Percentiles rank a stretch among this genome's conserved stretches.
Evolutionary conservation across 352 stramenopile species (phyloP).

Genomic region (Phytophthora cajani): DNA sequence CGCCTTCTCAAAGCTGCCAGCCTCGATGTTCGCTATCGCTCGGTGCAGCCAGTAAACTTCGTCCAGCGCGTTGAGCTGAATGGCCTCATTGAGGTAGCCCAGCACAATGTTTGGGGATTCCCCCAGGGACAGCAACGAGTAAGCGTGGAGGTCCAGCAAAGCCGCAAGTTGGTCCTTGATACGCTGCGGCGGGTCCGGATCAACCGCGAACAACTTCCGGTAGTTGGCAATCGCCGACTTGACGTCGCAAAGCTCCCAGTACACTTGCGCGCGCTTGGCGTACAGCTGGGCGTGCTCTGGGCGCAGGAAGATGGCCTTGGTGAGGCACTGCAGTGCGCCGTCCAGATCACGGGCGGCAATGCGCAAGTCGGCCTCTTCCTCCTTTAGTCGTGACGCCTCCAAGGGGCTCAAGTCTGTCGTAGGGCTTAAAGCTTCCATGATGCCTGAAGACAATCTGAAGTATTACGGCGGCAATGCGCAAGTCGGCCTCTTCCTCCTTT

Average conservation of each 20-base stretch:
- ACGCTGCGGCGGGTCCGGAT: constrained; percentile 61
- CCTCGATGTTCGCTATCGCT: constrained; percentile 71
- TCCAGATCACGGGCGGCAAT: constrained; percentile 48
- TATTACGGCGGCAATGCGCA: constrained; percentile 22
- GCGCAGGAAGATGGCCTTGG: constrained; percentile 80
- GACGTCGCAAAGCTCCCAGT: constrained; percentile 76
- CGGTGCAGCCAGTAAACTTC: constrained; percentile 83
- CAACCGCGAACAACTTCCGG: constrained; percentile 73
- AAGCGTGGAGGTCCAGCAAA: constrained; percentile 76
- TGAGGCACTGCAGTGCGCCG: constrained; percentile 59
- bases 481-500: constrained; percentile 59
- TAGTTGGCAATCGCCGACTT: constrained; percentile 85
- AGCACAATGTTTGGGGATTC: constrained; percentile 66
- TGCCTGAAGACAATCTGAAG: not conserved
- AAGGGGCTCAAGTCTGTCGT: constrained; percentile 51
- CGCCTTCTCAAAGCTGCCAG: constrained; percentile 70
- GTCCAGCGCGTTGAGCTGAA: constrained; percentile 72
- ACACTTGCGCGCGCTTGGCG: constrained; percentile 74
- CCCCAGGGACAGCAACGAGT: constrained; percentile 64
- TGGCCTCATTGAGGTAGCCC: constrained; percentile 77
- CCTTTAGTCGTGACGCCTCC: constrained; percentile 54
- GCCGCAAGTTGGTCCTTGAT: constrained; percentile 81
- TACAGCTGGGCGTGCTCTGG: constrained; percentile 60
- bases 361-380: constrained; percentile 52
- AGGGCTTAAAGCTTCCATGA: constrained; percentile 19